These are phyloP conservation scores for Penicillium lividum DNA, from an alignment of 495 filamentous ascomycete species.

Conservation along the genomic window DNA sequence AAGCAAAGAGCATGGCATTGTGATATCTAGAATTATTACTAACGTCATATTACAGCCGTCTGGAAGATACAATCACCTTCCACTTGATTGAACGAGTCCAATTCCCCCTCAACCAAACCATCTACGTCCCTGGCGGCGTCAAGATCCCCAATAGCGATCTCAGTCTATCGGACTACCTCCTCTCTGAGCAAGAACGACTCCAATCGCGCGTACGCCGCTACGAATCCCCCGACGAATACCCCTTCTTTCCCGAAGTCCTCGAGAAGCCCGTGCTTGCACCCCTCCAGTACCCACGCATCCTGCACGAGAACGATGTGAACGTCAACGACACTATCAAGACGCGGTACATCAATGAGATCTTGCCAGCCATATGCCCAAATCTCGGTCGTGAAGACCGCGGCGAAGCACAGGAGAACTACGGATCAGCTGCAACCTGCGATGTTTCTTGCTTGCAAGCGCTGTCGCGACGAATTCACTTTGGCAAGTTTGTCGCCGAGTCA, in stretches of 20 bases:
- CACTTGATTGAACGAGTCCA: conserved; percentile 97
- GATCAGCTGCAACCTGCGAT: conserved; percentile 87
- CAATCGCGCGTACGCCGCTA: conserved; percentile 95
- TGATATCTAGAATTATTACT: conserved; percentile 7
- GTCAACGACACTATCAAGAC: conserved; percentile 85
- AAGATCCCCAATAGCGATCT: conserved; percentile 69
- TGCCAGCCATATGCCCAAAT: conserved; percentile 77
- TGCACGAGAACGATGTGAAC: conserved; percentile 91
- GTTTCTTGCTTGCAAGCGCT: conserved; percentile 89
- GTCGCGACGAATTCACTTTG: conserved; percentile 92
- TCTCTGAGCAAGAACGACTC: conserved; percentile 82
- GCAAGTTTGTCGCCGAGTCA: conserved; percentile 98
- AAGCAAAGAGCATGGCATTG: too few species aligned
- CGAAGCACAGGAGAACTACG: conserved; percentile 92
- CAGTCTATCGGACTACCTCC: conserved; percentile 92
- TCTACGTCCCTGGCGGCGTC: conserved; percentile 82
- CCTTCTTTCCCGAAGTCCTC: conserved; percentile 88
- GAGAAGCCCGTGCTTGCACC: conserved; percentile 80
- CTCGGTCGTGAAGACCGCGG: conserved; percentile 75
- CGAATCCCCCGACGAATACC: conserved; percentile 94
- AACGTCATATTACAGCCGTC: conserved; percentile 59
- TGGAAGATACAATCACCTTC: conserved; percentile 98
- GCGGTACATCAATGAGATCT: conserved; percentile 78
- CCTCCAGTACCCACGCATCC: conserved; percentile 85
- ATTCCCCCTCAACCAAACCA: conserved; percentile 87